Percentiles rank a stretch among this genome's conserved stretches.
phyloP scores from a whole-genome alignment of 306 rosid species.

The Dalbergia cultrata region DNA sequence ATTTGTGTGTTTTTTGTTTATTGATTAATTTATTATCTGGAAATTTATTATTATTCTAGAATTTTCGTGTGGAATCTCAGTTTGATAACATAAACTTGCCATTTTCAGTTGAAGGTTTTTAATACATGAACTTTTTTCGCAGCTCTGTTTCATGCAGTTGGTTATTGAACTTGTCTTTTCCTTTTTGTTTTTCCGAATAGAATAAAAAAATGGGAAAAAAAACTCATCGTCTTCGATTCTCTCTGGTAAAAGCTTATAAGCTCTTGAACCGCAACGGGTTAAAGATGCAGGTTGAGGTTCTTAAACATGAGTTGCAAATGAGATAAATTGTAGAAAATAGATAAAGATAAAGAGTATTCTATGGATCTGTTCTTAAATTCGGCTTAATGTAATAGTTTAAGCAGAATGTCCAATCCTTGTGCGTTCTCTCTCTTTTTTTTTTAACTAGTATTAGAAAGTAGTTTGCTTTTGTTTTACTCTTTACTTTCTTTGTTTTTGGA shows the following conservation, averaged over 20 bases:
- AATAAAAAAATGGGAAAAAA: background rate
- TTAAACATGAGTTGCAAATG: slow-evolving; percentile 33
- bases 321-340: background rate
- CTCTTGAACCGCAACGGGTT: slow-evolving; percentile 6
- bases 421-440: background rate
- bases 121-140: background rate
- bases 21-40: background rate
- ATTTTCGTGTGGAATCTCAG: background rate
- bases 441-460: background rate
- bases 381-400: background rate
- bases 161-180: background rate
- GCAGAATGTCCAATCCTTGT: background rate
- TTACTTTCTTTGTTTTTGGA: background rate
- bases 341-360: background rate
- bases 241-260: background rate
- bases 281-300: slow-evolving; percentile 20
- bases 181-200: background rate
- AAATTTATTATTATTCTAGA: background rate
- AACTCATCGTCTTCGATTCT: background rate
- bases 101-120: slow-evolving; percentile 12
- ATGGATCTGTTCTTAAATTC: slow-evolving; percentile 45
- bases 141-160: slow-evolving; percentile 13
- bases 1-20: background rate
- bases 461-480: slow-evolving; percentile 2
- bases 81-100: background rate